These are phyloP conservation scores for Leptosphaerulina australis DNA, from an alignment of 2,329 filamentous ascomycete genomes.

Conservation along the genomic window DNA sequence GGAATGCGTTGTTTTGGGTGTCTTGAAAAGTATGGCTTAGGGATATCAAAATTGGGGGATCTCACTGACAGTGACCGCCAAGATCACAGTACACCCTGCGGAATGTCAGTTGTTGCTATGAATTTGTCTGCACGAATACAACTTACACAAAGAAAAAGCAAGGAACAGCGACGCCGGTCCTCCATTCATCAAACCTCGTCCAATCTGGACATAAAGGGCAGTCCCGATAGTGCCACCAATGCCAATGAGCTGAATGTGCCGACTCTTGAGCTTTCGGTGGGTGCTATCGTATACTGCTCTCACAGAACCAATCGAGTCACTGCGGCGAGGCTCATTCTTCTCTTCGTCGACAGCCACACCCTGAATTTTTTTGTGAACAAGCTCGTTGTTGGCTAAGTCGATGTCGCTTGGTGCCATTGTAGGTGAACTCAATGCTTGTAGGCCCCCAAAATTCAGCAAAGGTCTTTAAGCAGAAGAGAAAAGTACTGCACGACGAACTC, in stretches of 20 bases:
- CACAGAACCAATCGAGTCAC: constrained; percentile 35
- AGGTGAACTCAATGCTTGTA: constrained; percentile 1
- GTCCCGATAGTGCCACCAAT: constrained; percentile 56
- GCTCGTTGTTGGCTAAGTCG: constrained; percentile 31
- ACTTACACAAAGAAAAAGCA: constrained; percentile 54
- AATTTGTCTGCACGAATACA: background rate
- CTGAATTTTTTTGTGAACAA: constrained; percentile 19
- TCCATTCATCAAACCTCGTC: constrained; percentile 54
- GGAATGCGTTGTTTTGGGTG: constrained; percentile 24
- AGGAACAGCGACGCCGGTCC: constrained; percentile 55
- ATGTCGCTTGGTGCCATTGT: constrained; percentile 46
- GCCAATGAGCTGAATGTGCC: constrained; percentile 57
- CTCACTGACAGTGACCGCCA: constrained; percentile 51
- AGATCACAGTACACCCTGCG: constrained; percentile 51
- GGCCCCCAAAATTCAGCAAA: constrained; percentile 30
- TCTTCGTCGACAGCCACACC: constrained; percentile 30
- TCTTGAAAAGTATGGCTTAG: constrained; percentile 25
- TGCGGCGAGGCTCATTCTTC: constrained; percentile 37
- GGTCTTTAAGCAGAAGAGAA: constrained; percentile 43
- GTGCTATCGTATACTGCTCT: constrained; percentile 48
- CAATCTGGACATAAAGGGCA: constrained; percentile 57
- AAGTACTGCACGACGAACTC: constrained; percentile 44
- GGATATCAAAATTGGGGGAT: constrained; percentile 23
- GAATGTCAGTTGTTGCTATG: constrained; percentile 1
- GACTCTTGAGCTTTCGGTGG: constrained; percentile 53